Evolutionary conservation across 1,284 basidiomycete genomes (phyloP).

Genomic region (Omphalotus olearius): DNA sequence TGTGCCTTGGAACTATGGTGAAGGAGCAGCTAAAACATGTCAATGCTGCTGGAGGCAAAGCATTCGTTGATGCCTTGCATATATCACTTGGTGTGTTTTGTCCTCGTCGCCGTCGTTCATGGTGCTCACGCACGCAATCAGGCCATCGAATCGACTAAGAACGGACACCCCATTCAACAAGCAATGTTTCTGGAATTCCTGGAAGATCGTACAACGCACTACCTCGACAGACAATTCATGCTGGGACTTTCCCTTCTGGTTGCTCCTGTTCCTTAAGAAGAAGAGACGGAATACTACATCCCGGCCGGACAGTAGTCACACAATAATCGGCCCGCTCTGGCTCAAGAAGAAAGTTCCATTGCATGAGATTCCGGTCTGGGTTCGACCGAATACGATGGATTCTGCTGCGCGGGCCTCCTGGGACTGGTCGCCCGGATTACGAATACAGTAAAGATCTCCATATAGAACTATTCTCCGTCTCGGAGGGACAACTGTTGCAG

Average conservation of each 20-base stretch:
- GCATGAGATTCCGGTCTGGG: conserved; percentile 64
- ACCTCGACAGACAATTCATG: conserved; percentile 69
- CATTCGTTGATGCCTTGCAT: conserved; percentile 74
- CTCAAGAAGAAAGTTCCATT: conserved; percentile 52
- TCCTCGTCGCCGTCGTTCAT: neutral
- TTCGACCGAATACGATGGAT: conserved; percentile 55
- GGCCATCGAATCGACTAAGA: conserved; percentile 56
- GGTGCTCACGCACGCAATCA: conserved; percentile 21
- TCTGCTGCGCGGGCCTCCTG: conserved; percentile 51
- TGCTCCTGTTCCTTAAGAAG: conserved; percentile 59
- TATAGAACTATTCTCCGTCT: conserved; percentile 49
- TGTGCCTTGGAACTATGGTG: conserved; percentile 74
- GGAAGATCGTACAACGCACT: conserved; percentile 58
- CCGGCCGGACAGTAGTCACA: conserved; percentile 55
- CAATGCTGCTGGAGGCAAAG: conserved; percentile 64
- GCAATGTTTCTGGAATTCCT: conserved; percentile 76
- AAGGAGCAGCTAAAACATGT: conserved; percentile 65
- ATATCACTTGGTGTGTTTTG: conserved; percentile 49
- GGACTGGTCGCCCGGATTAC: conserved; percentile 62
- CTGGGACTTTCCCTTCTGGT: conserved; percentile 67
- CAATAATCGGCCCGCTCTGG: conserved; percentile 49
- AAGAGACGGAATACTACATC: conserved; percentile 64
- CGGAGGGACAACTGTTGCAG: conserved; percentile 37
- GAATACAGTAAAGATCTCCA: conserved; percentile 50
- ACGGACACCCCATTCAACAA: conserved; percentile 62